Conservation (phyloP, 2,329 filamentous ascomycete species). For the Aspergillus glaucus region DNA sequence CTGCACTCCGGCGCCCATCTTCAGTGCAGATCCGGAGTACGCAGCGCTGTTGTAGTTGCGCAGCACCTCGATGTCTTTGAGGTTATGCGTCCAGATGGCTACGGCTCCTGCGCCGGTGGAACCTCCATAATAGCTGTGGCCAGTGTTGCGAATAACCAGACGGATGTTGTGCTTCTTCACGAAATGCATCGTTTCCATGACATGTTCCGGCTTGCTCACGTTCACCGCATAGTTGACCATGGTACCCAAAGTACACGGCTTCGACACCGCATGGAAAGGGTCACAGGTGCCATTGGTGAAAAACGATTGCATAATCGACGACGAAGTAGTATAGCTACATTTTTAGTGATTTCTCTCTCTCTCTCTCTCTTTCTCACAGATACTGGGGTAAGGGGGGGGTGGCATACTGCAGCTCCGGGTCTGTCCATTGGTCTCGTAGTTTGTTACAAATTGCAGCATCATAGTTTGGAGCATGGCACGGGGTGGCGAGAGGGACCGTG, state of each 20-base stretch:
- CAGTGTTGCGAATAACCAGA: constrained; percentile 41
- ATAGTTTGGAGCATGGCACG: neutral
- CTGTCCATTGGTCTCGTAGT: neutral
- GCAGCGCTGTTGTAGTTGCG: constrained; percentile 30
- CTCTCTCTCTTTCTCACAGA: too few species aligned
- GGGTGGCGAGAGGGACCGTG: neutral
- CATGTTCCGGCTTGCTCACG: constrained; percentile 18
- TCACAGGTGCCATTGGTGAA: constrained; percentile 38
- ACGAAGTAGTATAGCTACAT: constrained; percentile 53
- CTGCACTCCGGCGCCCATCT: constrained; percentile 49
- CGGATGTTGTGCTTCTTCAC: constrained; percentile 46
- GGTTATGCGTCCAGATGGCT: constrained; percentile 28
- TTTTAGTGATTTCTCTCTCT: too few species aligned
- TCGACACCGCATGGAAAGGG: constrained; percentile 30
- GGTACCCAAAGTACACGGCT: constrained; percentile 23
- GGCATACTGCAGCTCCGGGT: neutral
- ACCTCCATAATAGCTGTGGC: constrained; percentile 45
- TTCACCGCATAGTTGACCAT: constrained; percentile 32
- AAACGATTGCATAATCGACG: constrained; percentile 35
- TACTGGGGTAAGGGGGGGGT: too few species aligned
- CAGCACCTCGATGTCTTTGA: constrained; percentile 22
- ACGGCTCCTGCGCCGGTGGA: constrained; percentile 53
- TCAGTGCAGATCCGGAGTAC: constrained; percentile 49
- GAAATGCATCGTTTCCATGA: constrained; percentile 29
- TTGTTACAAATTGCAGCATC: neutral